Evolutionary conservation across 441 rosid genomes (phyloP), one percentile per base, ranked within the genome.

Genomic region (Gossypium schwendimanii): DNA sequence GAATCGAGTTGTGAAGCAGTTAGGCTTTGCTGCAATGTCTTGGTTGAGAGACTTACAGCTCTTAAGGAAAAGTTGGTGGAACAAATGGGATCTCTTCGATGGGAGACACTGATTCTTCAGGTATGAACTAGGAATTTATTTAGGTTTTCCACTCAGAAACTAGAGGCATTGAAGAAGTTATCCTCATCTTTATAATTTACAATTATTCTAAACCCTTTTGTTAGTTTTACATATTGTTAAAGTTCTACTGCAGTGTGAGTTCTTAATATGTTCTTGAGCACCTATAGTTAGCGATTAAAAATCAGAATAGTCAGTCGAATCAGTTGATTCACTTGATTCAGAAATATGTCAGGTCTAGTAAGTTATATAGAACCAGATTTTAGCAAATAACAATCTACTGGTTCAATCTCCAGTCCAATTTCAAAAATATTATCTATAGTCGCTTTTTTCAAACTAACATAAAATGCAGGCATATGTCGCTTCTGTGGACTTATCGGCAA

Each of bases 21-120:
- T 39, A 10, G 52, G 41, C 52, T 63, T 41, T 39, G 31, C 17
- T 41, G 98, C 59, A 73, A 82, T 73, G 59, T 77, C 39, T 85
- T 93, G 83, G 89, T 93, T 17, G 31, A 20, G 28, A 63, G 52
- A 18, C 52, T 63, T 10, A 63, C 15, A 11, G 7, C n/a, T 36
- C 50, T 63, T 12, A 63, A 39, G 9, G 68, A 63, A 18, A 21
- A 23, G 61, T 76, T 91, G 83, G 70, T 71, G 79, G 81, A 68
- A 78, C 78, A 87, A 79, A 85, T 67, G 84, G 87, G 81, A 75
- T 79, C 87, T 20, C 60, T 91, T 47, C 82, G 74, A 53, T 89
- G 97, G 99, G 92, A 88, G 60, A 77, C 7, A 6, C 81, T 94
- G 76, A 87, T 91, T 84, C 20, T 26, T 4, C 88, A 92, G 98